Evolutionary conservation across 2,329 filamentous ascomycete species (phyloP).

Genomic region (Conoideocrella luteorostrata): DNA sequence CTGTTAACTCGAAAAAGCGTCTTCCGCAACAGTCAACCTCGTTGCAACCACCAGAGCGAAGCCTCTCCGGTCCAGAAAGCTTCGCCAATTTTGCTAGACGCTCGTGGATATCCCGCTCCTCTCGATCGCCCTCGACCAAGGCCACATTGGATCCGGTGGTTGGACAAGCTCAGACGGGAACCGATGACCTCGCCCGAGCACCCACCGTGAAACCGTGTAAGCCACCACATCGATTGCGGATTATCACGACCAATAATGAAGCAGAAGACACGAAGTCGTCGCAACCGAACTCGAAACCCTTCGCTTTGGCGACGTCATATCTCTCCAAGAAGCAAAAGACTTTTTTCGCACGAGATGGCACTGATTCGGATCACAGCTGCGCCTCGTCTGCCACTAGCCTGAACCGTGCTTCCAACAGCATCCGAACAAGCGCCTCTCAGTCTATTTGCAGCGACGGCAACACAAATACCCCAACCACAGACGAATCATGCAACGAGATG

Average conservation of each 20-base stretch:
- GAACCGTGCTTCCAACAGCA: slow-evolving; percentile 32
- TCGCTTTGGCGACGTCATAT: slow-evolving; percentile 41
- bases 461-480: slow-evolving; percentile 28
- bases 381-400: slow-evolving; percentile 42
- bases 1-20: slow-evolving; percentile 6
- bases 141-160: slow-evolving; percentile 20
- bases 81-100: slow-evolving; percentile 29
- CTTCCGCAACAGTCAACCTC: slow-evolving; percentile 9
- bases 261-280: slow-evolving; percentile 19
- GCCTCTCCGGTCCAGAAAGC: slow-evolving; percentile 36
- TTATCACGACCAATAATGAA: slow-evolving; percentile 19
- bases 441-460: slow-evolving; percentile 33
- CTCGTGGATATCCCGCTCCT: slow-evolving; percentile 9
- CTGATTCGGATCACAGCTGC: slow-evolving; percentile 36
- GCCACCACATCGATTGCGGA: slow-evolving; percentile 21
- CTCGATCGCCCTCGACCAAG: slow-evolving; percentile 33
- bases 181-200: slow-evolving; percentile 3
- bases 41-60: slow-evolving; percentile 27
- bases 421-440: slow-evolving; percentile 30
- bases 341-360: slow-evolving; percentile 29
- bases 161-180: slow-evolving; percentile 17
- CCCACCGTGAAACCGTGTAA: slow-evolving; percentile 1
- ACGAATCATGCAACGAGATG: slow-evolving; percentile 42
- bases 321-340: slow-evolving; percentile 42
- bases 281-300: slow-evolving; percentile 29